phyloP scores from a whole-genome alignment of 345 rosid genomes.

The Lepidium didymum region DNA sequence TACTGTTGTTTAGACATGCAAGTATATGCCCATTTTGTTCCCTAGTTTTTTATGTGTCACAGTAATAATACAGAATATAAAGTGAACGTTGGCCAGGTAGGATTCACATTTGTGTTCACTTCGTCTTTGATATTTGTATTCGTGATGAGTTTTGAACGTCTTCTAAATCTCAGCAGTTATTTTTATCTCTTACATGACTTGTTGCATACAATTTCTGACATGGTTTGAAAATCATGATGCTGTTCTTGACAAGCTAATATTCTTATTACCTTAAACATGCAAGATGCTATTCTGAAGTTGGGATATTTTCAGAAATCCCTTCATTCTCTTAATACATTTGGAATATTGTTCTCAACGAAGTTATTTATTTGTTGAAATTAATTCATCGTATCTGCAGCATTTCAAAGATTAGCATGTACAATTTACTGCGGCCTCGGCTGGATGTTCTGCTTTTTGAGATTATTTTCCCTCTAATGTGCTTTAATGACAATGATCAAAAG shows the following conservation, averaged over 20 bases:
- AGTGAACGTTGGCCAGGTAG: neutral
- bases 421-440: constrained; percentile 72
- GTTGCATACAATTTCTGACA: neutral
- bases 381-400: constrained; percentile 48
- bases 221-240: neutral
- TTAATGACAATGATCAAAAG: constrained; percentile 91
- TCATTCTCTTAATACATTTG: neutral
- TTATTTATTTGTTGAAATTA: neutral
- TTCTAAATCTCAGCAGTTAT: neutral
- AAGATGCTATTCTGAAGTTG: neutral
- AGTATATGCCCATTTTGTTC: neutral
- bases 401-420: constrained; percentile 75
- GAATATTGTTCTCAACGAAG: neutral
- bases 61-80: neutral
- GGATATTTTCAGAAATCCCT: neutral
- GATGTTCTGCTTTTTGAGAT: constrained; percentile 94
- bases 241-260: neutral
- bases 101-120: neutral
- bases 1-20: neutral
- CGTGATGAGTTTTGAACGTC: neutral
- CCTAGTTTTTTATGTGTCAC: neutral
- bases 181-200: neutral
- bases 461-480: constrained; percentile 97
- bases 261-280: neutral
- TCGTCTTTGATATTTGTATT: neutral